Base-by-base conservation (phyloP, 2,329 filamentous ascomycete species). In the Penicillium corylophilum region DNA sequence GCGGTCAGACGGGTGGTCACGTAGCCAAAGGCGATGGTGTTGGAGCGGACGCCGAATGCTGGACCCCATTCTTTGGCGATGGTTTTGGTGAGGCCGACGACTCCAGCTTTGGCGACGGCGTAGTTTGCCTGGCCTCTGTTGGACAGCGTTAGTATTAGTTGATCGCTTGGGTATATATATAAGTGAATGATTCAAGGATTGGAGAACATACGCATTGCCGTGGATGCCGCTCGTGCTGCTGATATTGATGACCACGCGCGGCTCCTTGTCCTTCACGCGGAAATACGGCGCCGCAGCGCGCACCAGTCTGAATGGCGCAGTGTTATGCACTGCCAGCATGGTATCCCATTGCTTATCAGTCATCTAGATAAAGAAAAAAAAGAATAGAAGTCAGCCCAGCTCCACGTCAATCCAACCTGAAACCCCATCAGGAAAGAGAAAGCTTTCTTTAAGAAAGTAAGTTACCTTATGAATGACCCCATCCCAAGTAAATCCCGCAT, bases 1-100 rank as follows among this genome's bases (percentile, higher is more conserved):
- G 85, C 87, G 10, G 91, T 95, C 61, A 95, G 73, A 3, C 91
- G 78, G 0, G 91, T 95, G 62, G 83, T 75, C 60, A 95, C 93
- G 68, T 87, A 82, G 0, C 91, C 91, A 63, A 95, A 95, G 4
- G 90, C 90, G 46, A 95, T 79, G 13, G 89, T 90, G 72, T 95
- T 95, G 36, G 86, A 82, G 52, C 90, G 79, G 5, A 95, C 90
- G 46, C 90, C 90, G 63, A 92, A 95, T 33, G 79, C 72, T 0
- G 89, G 90, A 1, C 90, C 90, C 91, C 90, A 95, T 77, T 96
- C 86, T 76, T 95, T 95, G 3, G 90, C 90, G 66, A 95, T 90
- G 1, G 90, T 91, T 77, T 94, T 95, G 31, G 88, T 92, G 51
- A 95, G 80, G 5, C 91, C 91, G 10, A 83, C 83, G 13, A 95